A percentile compares a stretch with the other conserved stretches of the same genome.
Evolutionary conservation across 129 eudicot species (phyloP).

Genomic region (Flaveria bidentis): DNA sequence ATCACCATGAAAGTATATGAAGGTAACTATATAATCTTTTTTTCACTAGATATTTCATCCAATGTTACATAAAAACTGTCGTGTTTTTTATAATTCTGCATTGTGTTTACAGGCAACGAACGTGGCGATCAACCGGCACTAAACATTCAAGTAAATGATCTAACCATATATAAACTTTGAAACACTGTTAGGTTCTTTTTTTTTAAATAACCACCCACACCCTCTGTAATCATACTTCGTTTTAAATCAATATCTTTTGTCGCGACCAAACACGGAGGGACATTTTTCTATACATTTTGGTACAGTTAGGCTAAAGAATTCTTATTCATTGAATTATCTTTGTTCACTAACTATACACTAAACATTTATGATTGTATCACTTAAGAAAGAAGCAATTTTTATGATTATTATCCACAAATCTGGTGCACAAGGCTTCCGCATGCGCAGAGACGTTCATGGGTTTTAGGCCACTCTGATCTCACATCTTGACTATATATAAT

Average conservation of each 20-base stretch:
- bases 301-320: no score
- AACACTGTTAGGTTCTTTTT: neutral
- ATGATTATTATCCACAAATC: no score
- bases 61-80: neutral
- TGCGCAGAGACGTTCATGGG: no score
- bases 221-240: no score
- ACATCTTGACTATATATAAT: neutral
- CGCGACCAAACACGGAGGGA: no score
- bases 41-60: neutral
- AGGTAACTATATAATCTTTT: conserved; percentile 3
- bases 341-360: neutral
- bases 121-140: conserved; percentile 31
- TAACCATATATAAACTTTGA: neutral
- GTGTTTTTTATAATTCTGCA: neutral
- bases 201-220: no score
- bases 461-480: no score
- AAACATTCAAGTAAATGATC: conserved; percentile 32
- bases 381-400: no score
- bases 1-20: conserved; percentile 34
- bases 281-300: no score
- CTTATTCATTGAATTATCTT: no score
- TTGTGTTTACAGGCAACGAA: conserved; percentile 27
- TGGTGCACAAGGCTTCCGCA: no score
- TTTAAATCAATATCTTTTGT: no score
- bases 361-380: neutral